Evolutionary conservation across 1,139 yeast genomes (phyloP), one percentile per base, ranked within the genome.

Genomic region (Suhomyces yuchorum): DNA sequence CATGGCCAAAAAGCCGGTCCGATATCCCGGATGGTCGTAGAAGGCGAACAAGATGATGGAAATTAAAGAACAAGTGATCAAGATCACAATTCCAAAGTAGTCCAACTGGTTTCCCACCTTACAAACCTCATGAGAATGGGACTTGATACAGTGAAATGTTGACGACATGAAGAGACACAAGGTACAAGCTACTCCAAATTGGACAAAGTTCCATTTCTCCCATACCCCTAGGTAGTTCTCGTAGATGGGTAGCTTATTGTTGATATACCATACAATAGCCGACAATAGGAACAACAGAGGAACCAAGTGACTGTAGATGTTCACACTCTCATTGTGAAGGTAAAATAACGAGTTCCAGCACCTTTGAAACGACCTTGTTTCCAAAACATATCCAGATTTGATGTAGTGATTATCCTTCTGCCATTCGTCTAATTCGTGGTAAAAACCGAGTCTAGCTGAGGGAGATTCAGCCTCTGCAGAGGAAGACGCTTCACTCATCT

Each of bases 351-450:
- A 83, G 22, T 68, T 58, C 8, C 84, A 55, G 52, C 90, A 83
- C 39, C 67, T 70, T 32, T 50, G 53, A 47, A 72, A 76, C 46
- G 88, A 84, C 40, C 69, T 64, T 0, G 96, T 85, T 49, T 82
- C 88, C 40, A 71, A 75, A n/a, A 91, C 89, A 60, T 91, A 91
- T 1, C 96, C 96, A 0, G 82, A 68, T 26, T 73, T 65, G 38
- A 91, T 90, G 62, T 67, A 88, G 57, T 87, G 91, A 61, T 92
- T 92, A 61, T 92, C 97, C 57, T 80, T 77, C 61, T 88, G 96
- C 97, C 97, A 91, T 7, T 75, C 81, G 8, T 90, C 92, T 6
- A 91, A 55, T 55, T 75, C 75, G 50, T 73, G 74, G 55, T 60
- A 75, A 49, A 51, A 71, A 39, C 56, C 53, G 9, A 47, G 47